Evolutionary conservation across 1,139 yeast genomes (phyloP).

Genomic region (Yamadazyma kanchanaburiensis): DNA sequence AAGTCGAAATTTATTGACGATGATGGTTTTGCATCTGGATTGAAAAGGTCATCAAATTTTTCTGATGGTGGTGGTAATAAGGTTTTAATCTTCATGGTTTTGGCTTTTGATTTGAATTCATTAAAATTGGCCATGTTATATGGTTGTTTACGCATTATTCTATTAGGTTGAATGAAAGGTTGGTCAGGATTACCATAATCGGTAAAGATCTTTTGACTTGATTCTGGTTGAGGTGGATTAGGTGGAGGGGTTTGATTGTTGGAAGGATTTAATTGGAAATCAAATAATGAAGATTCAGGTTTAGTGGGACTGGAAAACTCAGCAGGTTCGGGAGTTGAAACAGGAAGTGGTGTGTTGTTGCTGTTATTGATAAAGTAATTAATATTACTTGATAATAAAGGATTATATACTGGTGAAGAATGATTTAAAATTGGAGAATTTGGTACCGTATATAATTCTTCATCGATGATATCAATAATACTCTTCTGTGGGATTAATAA

Average conservation of each 20-base stretch:
- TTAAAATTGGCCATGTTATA: not conserved
- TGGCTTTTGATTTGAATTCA: conserved; percentile 2
- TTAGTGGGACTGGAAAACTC: not conserved
- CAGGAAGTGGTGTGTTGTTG: not conserved
- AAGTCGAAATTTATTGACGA: conserved; percentile 28
- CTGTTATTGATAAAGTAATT: conserved; percentile 1
- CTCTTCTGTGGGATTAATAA: conserved; percentile 52
- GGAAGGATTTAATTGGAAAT: conserved; percentile 1
- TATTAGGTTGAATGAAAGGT: conserved; percentile 22
- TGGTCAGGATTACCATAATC: conserved; percentile 39
- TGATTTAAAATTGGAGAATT: conserved; percentile 17
- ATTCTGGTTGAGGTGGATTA: conserved; percentile 3
- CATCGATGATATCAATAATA: conserved; percentile 60
- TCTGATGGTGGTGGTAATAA: conserved; percentile 19
- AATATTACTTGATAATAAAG: conserved; percentile 4
- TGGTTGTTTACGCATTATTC: conserved; percentile 8
- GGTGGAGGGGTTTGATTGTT: conserved; percentile 2
- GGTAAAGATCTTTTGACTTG: conserved; percentile 19
- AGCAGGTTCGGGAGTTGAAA: not conserved
- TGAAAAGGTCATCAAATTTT: conserved; percentile 35
- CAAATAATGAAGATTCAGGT: not conserved
- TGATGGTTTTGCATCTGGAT: conserved; percentile 45
- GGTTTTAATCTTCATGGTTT: conserved; percentile 31
- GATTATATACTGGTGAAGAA: conserved; percentile 9
- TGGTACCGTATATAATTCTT: conserved; percentile 56